Conservation (phyloP, 2,329 filamentous ascomycete genomes). For the Phoma sp. region DNA sequence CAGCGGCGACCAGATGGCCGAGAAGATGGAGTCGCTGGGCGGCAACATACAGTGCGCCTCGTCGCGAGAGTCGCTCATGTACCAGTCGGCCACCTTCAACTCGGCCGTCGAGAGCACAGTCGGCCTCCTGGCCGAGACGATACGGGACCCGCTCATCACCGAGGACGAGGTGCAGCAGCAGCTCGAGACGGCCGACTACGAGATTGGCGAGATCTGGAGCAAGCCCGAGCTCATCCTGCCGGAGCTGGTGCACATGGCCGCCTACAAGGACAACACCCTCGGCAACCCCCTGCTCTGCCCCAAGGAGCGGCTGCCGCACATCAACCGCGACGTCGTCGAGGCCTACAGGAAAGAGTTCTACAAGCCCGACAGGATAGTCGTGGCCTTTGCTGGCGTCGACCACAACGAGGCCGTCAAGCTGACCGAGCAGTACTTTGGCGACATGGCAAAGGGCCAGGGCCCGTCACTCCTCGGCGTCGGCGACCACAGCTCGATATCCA, state of each 20-base stretch:
- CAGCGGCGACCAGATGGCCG: constrained; percentile 83
- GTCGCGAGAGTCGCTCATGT: constrained; percentile 96
- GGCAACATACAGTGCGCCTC: constrained; percentile 98
- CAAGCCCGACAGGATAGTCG: constrained; percentile 86
- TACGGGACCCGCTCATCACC: constrained; percentile 83
- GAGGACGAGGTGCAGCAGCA: constrained; percentile 87
- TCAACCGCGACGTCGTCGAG: constrained; percentile 75
- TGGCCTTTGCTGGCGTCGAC: constrained; percentile 91
- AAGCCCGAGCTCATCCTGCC: constrained; percentile 96
- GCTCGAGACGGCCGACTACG: constrained; percentile 89
- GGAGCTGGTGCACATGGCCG: constrained; percentile 93
- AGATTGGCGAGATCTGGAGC: constrained; percentile 96
- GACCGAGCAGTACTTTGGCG: constrained; percentile 86
- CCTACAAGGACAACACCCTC: constrained; percentile 94
- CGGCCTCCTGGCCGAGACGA: constrained; percentile 88
- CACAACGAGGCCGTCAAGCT: constrained; percentile 81
- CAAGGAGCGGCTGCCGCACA: constrained; percentile 77
- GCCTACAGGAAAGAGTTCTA: constrained; percentile 86
- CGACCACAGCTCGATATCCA: constrained; percentile 25
- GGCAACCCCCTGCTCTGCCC: constrained; percentile 94
- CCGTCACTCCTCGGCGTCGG: constrained; percentile 51
- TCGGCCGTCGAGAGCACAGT: constrained; percentile 83
- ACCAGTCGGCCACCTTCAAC: constrained; percentile 98
- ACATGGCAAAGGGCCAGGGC: constrained; percentile 72
- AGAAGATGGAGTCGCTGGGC: constrained; percentile 84